Evolutionary conservation across 148 eudicot species (phyloP).

Genomic region (Chenopodium suecicum): DNA sequence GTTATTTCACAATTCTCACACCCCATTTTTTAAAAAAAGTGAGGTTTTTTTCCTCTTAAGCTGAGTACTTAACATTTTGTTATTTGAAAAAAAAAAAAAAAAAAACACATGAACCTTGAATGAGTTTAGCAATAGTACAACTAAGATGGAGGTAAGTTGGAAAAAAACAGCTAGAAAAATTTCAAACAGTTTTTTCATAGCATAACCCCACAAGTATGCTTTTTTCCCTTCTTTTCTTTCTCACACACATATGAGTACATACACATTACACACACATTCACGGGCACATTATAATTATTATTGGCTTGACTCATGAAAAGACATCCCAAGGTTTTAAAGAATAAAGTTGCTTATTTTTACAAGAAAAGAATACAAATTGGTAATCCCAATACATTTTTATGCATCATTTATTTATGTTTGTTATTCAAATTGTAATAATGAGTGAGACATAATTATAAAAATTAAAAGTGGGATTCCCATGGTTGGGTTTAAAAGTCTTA

Average conservation of each 20-base stretch:
- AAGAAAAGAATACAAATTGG: background rate
- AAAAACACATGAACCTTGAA: background rate
- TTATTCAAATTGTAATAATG: conserved; percentile 17
- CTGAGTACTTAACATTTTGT: too few relatives aligned
- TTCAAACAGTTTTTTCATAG: background rate
- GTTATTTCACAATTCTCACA: too few relatives aligned
- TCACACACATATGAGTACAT: background rate
- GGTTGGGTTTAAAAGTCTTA: conserved; percentile 9
- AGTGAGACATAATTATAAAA: background rate
- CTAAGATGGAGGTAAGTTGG: background rate
- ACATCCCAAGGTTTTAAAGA: background rate
- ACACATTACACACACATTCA: conserved; percentile 20
- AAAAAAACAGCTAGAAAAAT: background rate
- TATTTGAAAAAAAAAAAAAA: background rate
- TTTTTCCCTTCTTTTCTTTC: conserved; percentile 11
- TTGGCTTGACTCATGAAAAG: conserved; percentile 24
- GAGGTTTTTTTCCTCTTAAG: too few relatives aligned
- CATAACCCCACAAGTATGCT: conserved; percentile 22
- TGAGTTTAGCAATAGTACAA: background rate
- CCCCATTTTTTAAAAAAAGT: too few relatives aligned
- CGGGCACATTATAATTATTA: conserved; percentile 21
- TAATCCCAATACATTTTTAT: background rate
- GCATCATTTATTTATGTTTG: background rate
- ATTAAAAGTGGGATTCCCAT: conserved; percentile 12
- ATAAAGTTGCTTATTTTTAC: background rate